phyloP scores from a whole-genome alignment of 202 grass and related monocot species.

The Eragrostis tef region DNA sequence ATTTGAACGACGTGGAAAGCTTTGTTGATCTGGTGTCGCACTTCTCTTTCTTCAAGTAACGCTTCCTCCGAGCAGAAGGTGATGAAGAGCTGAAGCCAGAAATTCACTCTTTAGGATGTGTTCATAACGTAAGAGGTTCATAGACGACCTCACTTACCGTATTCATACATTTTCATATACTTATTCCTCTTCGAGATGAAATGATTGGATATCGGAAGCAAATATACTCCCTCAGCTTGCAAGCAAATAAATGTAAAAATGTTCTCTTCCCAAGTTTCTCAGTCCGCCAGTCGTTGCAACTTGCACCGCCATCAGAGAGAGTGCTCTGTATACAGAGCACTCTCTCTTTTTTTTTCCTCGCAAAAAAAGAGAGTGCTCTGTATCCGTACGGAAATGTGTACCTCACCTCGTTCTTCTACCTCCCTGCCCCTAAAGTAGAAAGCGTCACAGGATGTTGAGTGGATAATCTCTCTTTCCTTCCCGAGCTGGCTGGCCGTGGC shows the following conservation, averaged over 20 bases:
- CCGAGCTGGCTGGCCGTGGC: conserved; percentile 5
- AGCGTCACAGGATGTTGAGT: conserved; percentile 10
- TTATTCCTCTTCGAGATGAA: background rate
- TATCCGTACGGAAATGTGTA: conserved; percentile 38
- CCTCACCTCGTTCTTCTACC: conserved; percentile 12
- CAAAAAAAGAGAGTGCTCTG: background rate
- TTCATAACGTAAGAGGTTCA: no score
- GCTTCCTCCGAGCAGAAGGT: background rate
- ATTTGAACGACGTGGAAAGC: conserved; percentile 23
- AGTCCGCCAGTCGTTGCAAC: background rate
- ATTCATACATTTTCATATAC: background rate
- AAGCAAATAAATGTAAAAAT: background rate
- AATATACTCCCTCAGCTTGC: background rate
- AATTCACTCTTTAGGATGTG: no score
- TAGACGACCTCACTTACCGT: no score
- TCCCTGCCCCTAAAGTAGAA: conserved; percentile 18
- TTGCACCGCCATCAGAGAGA: background rate
- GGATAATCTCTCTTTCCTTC: background rate
- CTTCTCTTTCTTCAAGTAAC: background rate
- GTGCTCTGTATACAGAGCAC: conserved; percentile 1
- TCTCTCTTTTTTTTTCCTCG: no score
- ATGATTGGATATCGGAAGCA: background rate
- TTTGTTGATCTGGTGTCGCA: background rate
- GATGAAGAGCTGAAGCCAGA: background rate
- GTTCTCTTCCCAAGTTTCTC: background rate